Percentiles rank a stretch among this genome's conserved stretches.
Conservation (phyloP, 371 early-diverging fungal species). For the Syncephalastrum racemosum region DNA sequence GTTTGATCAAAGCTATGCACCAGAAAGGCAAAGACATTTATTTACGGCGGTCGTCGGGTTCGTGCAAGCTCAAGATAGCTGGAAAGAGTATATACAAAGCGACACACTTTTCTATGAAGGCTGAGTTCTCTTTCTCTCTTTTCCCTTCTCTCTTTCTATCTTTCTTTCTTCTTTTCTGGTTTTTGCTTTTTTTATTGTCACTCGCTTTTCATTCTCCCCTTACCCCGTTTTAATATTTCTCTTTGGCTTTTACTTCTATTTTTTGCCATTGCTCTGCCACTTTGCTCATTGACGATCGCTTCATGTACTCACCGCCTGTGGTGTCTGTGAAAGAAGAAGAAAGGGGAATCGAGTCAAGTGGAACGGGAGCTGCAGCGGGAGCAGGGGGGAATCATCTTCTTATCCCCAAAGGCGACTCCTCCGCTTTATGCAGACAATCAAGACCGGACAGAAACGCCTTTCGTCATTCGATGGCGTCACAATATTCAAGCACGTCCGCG, state of each 20-base stretch:
- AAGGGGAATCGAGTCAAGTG: background rate
- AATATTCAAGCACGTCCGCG: slow-evolving; percentile 30
- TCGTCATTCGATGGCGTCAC: slow-evolving; percentile 37
- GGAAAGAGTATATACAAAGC: no score
- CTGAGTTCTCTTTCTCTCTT: slow-evolving; percentile 8
- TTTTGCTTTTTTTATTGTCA: slow-evolving; percentile 5
- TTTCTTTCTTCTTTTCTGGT: slow-evolving; percentile 8
- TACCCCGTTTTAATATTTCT: background rate
- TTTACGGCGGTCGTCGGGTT: background rate
- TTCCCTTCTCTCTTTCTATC: slow-evolving; percentile 4
- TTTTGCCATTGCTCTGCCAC: slow-evolving; percentile 1
- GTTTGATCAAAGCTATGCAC: slow-evolving; percentile 3
- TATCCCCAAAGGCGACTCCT: slow-evolving; percentile 12
- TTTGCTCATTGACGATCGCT: background rate
- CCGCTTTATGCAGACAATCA: slow-evolving; percentile 5
- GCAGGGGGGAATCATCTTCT: background rate
- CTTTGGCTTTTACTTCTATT: background rate
- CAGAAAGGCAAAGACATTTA: slow-evolving; percentile 6
- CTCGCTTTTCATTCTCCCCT: slow-evolving; percentile 7
- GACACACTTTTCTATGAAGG: background rate
- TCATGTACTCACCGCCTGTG: slow-evolving; percentile 10
- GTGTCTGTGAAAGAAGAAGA: slow-evolving; percentile 9
- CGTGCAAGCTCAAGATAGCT: background rate
- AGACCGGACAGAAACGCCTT: slow-evolving; percentile 20
- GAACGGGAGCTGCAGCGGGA: slow-evolving; percentile 2